These are phyloP conservation scores for Aspergillus cristatus DNA, from an alignment of 495 filamentous ascomycete species.

Conservation along the genomic window DNA sequence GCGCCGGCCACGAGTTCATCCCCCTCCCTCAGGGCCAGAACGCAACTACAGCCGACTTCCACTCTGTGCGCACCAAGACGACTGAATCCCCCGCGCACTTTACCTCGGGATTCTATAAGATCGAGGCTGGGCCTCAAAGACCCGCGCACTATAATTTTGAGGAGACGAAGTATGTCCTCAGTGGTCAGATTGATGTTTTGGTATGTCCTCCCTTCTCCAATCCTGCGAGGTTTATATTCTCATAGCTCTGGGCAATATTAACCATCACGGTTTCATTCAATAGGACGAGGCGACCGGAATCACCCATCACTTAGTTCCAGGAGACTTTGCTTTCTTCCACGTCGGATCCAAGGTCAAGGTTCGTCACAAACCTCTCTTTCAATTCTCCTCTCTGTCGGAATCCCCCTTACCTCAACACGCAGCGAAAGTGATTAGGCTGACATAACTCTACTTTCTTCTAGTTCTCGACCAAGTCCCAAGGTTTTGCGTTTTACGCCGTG, in stretches of 20 bases:
- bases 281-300: slow-evolving; percentile 26
- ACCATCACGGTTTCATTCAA: not conserved
- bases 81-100: slow-evolving; percentile 19
- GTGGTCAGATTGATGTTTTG: slow-evolving; percentile 23
- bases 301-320: slow-evolving; percentile 21
- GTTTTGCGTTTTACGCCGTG: slow-evolving; percentile 23
- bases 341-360: slow-evolving; percentile 27
- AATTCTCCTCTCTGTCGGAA: not conserved
- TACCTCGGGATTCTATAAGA: slow-evolving; percentile 27
- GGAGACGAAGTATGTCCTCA: slow-evolving; percentile 24
- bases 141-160: slow-evolving; percentile 21
- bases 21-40: slow-evolving; percentile 21
- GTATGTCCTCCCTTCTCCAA: slow-evolving; percentile 6
- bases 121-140: slow-evolving; percentile 18
- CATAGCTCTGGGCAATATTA: not conserved
- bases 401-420: not conserved
- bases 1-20: slow-evolving; percentile 22
- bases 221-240: not conserved
- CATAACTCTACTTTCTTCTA: slow-evolving; percentile 4
- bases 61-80: slow-evolving; percentile 22
- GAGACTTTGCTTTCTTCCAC: slow-evolving; percentile 27
- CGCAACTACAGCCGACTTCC: slow-evolving; percentile 22
- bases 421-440: slow-evolving; percentile 3
- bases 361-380: not conserved
- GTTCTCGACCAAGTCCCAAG: slow-evolving; percentile 26